Evolutionary conservation across 768 basidiomycete species (phyloP).

Genomic region (Omphalotus guepiniiformis): DNA sequence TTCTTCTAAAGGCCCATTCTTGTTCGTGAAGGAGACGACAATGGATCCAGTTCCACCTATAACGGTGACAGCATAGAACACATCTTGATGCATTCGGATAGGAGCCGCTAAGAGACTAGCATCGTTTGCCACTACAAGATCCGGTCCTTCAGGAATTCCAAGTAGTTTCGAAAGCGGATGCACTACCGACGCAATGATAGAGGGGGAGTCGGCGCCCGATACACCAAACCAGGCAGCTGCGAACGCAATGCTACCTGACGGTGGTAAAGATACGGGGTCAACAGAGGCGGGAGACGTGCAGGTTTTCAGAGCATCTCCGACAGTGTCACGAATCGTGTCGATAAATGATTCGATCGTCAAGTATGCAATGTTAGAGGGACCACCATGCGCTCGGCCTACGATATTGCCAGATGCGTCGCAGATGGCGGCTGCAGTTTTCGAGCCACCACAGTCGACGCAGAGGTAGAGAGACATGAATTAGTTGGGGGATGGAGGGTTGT

Average conservation of each 20-base stretch:
- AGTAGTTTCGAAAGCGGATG: constrained; percentile 53
- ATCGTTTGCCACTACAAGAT: constrained; percentile 74
- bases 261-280: constrained; percentile 32
- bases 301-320: constrained; percentile 50
- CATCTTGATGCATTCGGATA: constrained; percentile 54
- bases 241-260: constrained; percentile 35
- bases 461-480: constrained; percentile 58
- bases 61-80: constrained; percentile 61
- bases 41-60: constrained; percentile 84
- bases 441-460: constrained; percentile 86
- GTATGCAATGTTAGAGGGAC: constrained; percentile 85
- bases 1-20: constrained; percentile 42
- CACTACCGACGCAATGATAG: constrained; percentile 54
- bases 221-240: constrained; percentile 79
- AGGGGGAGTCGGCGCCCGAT: constrained; percentile 75
- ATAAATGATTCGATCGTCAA: constrained; percentile 62
- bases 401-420: constrained; percentile 52
- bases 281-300: constrained; percentile 33
- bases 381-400: constrained; percentile 62
- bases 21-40: constrained; percentile 58
- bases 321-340: constrained; percentile 44
- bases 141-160: constrained; percentile 48
- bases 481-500: neutral
- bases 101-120: constrained; percentile 83
- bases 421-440: constrained; percentile 80